Evolutionary conservation across 768 basidiomycete species (phyloP).

Genomic region (Plicaturopsis crispa): DNA sequence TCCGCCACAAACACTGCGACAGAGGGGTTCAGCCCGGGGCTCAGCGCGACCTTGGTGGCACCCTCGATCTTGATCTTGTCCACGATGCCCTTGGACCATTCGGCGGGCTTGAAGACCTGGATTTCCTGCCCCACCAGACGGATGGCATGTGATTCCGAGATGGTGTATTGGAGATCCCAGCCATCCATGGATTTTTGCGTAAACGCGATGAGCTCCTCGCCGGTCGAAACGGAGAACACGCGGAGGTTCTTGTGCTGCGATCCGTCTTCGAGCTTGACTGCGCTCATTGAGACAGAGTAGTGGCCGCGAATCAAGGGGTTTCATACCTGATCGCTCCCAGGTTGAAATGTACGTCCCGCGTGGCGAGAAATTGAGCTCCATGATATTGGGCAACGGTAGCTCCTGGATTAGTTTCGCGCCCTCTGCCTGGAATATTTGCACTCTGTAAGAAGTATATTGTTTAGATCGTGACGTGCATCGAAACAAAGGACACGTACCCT

Average conservation of each 20-base stretch:
- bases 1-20: slow-evolving; percentile 92
- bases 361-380: slow-evolving; percentile 90
- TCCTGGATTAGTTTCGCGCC: slow-evolving; percentile 68
- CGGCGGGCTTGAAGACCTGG: slow-evolving; percentile 75
- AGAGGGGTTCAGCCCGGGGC: slow-evolving; percentile 79
- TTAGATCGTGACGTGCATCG: slow-evolving; percentile 3
- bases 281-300: background rate
- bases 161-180: slow-evolving; percentile 90
- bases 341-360: slow-evolving; percentile 89
- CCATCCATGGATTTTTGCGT: slow-evolving; percentile 86
- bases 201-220: slow-evolving; percentile 82
- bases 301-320: background rate
- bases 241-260: slow-evolving; percentile 90
- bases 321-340: slow-evolving; percentile 83
- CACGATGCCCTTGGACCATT: slow-evolving; percentile 71
- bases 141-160: slow-evolving; percentile 81
- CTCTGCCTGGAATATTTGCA: slow-evolving; percentile 72
- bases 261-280: slow-evolving; percentile 84
- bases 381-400: slow-evolving; percentile 62
- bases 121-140: slow-evolving; percentile 76
- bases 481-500: slow-evolving; percentile 39
- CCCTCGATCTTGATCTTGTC: slow-evolving; percentile 83
- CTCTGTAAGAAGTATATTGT: too few relatives aligned
- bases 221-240: slow-evolving; percentile 80
- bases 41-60: slow-evolving; percentile 66